Conservation (phyloP, 2,329 filamentous ascomycete genomes). For the Endothia cerciana region DNA sequence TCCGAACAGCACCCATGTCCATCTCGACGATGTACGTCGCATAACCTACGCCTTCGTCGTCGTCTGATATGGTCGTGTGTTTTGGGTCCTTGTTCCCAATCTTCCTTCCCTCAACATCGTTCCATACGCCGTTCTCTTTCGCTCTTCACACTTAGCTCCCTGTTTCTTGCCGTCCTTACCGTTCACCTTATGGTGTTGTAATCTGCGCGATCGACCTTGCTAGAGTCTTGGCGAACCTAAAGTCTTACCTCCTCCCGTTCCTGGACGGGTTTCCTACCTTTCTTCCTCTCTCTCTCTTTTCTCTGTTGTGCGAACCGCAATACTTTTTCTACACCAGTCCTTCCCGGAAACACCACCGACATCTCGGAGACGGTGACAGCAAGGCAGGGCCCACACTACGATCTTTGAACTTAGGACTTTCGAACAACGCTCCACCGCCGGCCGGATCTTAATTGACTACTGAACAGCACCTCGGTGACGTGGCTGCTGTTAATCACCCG, state of each 20-base stretch:
- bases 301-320: constrained; percentile 11
- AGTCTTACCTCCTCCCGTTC: neutral
- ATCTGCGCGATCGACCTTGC: constrained; percentile 11
- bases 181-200: neutral
- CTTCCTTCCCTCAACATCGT: constrained; percentile 3
- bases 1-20: neutral
- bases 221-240: constrained; percentile 21
- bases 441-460: constrained; percentile 17
- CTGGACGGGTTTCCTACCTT: constrained; percentile 26
- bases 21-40: constrained; percentile 16
- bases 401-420: neutral
- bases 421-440: constrained; percentile 20
- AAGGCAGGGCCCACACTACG: constrained; percentile 24
- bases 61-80: constrained; percentile 20
- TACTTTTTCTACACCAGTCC: constrained; percentile 12
- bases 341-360: neutral
- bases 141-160: neutral
- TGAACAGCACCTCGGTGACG: constrained; percentile 3
- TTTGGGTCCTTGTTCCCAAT: constrained; percentile 14
- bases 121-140: neutral
- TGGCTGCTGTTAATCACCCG: neutral
- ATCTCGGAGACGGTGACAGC: constrained; percentile 4
- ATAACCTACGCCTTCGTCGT: constrained; percentile 13
- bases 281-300: neutral
- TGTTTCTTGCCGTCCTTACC: constrained; percentile 12